phyloP scores from a whole-genome alignment of 2,329 filamentous ascomycete species.

The Rosellinia necatrix region DNA sequence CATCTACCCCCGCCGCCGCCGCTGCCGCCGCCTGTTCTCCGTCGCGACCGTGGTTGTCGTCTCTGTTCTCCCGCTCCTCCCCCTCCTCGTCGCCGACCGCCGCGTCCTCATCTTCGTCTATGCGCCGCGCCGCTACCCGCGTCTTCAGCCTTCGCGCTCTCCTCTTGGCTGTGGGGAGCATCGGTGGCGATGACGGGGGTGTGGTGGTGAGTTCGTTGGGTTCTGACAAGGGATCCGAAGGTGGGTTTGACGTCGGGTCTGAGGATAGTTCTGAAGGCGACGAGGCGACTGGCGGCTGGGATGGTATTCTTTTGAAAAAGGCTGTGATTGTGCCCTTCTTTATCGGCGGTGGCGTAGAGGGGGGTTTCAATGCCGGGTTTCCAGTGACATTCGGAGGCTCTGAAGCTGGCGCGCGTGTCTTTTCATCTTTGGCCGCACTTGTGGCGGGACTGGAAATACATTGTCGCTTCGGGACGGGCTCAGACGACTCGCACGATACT shows the following conservation, averaged over 20 bases:
- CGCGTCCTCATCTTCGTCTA: constrained; percentile 18
- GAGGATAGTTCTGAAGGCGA: constrained; percentile 15
- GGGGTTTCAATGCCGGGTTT: not conserved
- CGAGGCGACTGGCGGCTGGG: constrained; percentile 26
- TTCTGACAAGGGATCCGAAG: constrained; percentile 29
- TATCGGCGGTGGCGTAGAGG: constrained; percentile 10
- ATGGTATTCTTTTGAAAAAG: constrained; percentile 39
- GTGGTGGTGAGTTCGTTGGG: constrained; percentile 31
- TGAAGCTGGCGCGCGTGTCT: not conserved
- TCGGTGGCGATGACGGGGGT: constrained; percentile 41
- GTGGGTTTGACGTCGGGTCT: constrained; percentile 28
- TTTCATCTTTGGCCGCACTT: not conserved
- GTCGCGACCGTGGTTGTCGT: not conserved
- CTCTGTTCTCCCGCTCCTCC: constrained; percentile 2
- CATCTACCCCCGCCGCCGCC: too few species aligned
- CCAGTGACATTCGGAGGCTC: not conserved
- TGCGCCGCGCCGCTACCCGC: constrained; percentile 26
- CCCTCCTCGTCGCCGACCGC: constrained; percentile 18
- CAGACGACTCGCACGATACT: constrained; percentile 29
- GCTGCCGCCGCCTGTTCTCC: too few species aligned
- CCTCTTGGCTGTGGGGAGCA: constrained; percentile 24
- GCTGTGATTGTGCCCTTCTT: constrained; percentile 39
- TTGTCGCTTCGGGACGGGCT: constrained; percentile 35
- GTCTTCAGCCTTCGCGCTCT: constrained; percentile 43
- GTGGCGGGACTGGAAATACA: constrained; percentile 18